Conservation (phyloP, 1,284 basidiomycete genomes). For the Chondrostereum purpureum region DNA sequence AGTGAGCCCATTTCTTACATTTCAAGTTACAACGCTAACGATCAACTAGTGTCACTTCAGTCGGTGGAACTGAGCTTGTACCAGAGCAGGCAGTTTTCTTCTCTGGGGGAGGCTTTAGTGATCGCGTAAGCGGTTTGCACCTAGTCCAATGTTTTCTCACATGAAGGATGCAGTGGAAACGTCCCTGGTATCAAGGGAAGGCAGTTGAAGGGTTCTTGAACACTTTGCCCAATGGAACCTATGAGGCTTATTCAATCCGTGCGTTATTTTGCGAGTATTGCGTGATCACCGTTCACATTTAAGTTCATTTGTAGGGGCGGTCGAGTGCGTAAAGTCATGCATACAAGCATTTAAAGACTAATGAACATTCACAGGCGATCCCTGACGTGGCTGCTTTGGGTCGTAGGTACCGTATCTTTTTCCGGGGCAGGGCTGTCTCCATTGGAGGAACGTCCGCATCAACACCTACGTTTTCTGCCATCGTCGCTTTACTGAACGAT, state of each 20-base stretch:
- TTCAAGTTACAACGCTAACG: constrained; percentile 3
- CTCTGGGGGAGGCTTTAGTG: constrained; percentile 56
- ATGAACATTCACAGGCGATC: constrained; percentile 29
- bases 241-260: constrained; percentile 48
- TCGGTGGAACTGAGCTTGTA: constrained; percentile 51
- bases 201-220: constrained; percentile 37
- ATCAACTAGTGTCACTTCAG: constrained; percentile 42
- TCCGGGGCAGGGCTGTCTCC: constrained; percentile 25
- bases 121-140: neutral
- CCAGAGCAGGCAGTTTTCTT: constrained; percentile 51
- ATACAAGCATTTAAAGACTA: constrained; percentile 12
- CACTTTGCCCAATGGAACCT: constrained; percentile 38
- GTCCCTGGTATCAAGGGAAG: constrained; percentile 43
- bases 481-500: constrained; percentile 62
- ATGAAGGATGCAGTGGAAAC: constrained; percentile 34
- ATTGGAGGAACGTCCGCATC: constrained; percentile 47
- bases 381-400: constrained; percentile 60
- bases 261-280: too few species aligned
- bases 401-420: constrained; percentile 37
- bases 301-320: too few species aligned
- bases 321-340: constrained; percentile 9
- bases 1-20: constrained; percentile 18
- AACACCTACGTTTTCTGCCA: constrained; percentile 47
- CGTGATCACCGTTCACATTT: too few species aligned
- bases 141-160: constrained; percentile 2